Evolutionary conservation across 192 early-diverging fungal genomes (phyloP).

Genomic region (Coemansia sp.): DNA sequence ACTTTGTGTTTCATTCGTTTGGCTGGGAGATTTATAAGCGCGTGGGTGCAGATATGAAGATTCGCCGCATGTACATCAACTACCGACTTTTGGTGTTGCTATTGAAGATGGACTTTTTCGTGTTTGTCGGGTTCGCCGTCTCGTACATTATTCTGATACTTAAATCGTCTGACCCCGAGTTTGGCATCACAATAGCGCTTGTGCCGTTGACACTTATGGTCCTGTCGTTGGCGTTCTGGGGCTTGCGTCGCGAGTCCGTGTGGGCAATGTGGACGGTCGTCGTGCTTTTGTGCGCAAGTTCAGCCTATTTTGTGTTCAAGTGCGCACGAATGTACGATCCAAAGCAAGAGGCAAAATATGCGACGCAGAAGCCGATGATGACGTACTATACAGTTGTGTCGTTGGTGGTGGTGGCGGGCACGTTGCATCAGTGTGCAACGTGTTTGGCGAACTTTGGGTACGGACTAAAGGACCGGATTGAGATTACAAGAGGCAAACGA

Average conservation of each 20-base stretch:
- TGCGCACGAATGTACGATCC: slow-evolving; percentile 53
- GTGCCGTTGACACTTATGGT: slow-evolving; percentile 49
- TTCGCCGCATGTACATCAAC: slow-evolving; percentile 56
- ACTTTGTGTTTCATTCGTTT: slow-evolving; percentile 55
- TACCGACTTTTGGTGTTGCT: slow-evolving; percentile 55
- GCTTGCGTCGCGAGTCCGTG: slow-evolving; percentile 42
- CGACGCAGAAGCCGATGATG: slow-evolving; percentile 50
- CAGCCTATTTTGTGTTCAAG: slow-evolving; percentile 56
- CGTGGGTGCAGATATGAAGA: slow-evolving; percentile 57
- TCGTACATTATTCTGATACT: slow-evolving; percentile 64
- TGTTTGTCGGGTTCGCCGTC: slow-evolving; percentile 53
- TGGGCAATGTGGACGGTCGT: slow-evolving; percentile 45
- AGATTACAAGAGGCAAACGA: slow-evolving; percentile 53
- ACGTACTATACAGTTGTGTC: slow-evolving; percentile 53
- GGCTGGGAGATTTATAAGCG: slow-evolving; percentile 61
- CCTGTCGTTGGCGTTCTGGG: slow-evolving; percentile 52
- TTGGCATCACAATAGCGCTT: slow-evolving; percentile 49
- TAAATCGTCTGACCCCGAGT: slow-evolving; percentile 52
- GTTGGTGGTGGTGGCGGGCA: slow-evolving; percentile 36
- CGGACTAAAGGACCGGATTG: slow-evolving; percentile 49
- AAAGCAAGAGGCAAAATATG: slow-evolving; percentile 46
- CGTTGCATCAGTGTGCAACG: slow-evolving; percentile 39
- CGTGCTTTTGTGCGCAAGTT: slow-evolving; percentile 41
- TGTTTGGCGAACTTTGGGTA: slow-evolving; percentile 56
- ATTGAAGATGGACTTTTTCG: slow-evolving; percentile 55